phyloP scores from a whole-genome alignment of 2,329 filamentous ascomycete genomes.

The Penicillium sp. region DNA sequence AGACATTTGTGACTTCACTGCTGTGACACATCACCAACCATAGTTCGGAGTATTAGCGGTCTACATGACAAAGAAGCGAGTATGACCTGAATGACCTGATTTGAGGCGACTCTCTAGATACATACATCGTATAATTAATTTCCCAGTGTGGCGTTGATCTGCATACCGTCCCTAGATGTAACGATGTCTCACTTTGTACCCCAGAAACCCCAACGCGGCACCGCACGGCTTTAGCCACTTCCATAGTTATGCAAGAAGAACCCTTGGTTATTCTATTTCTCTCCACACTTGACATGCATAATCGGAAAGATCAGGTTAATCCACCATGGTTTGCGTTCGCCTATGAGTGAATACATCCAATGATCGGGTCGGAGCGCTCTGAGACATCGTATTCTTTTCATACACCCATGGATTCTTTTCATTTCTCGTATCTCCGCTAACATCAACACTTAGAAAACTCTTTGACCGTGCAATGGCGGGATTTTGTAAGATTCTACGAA shows the following conservation, averaged over 20 bases:
- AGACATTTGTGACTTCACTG: slow-evolving; percentile 1
- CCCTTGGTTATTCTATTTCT: not conserved
- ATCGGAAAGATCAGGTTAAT: not conserved
- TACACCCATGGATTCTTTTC: not conserved
- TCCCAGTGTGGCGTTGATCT: slow-evolving; percentile 2
- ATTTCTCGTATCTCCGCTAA: not conserved
- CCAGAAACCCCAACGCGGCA: slow-evolving; percentile 5
- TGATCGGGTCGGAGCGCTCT: slow-evolving; percentile 7
- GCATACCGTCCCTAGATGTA: slow-evolving; percentile 18
- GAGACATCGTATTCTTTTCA: slow-evolving; percentile 13
- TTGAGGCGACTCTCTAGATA: not conserved
- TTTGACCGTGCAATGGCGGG: not conserved
- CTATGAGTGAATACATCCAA: not conserved
- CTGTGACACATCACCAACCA: slow-evolving; percentile 25
- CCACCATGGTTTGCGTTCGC: not conserved
- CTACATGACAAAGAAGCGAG: not conserved
- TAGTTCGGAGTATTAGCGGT: slow-evolving; percentile 1
- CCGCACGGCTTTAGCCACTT: not conserved
- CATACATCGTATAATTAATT: not conserved
- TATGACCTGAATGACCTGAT: not conserved
- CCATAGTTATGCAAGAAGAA: not conserved
- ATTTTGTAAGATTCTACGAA: not conserved
- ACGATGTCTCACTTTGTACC: slow-evolving; percentile 21
- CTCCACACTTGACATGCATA: slow-evolving; percentile 11
- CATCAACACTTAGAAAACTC: not conserved